Base-by-base conservation (phyloP, 805 yeast genomes). In the Pichia insulana region DNA sequence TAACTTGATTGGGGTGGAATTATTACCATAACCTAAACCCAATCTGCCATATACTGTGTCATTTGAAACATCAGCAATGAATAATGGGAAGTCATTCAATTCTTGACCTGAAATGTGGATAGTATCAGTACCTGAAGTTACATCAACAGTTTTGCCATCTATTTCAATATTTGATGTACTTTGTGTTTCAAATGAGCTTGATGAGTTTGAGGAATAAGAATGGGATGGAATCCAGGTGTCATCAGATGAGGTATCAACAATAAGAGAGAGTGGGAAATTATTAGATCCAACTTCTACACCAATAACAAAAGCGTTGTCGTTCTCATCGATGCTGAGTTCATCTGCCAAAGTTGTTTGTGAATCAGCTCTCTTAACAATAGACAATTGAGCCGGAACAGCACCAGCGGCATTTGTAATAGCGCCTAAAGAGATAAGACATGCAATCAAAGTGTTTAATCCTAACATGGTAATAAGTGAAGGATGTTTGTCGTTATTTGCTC, bases 1-100 rank as follows among this genome's bases (percentile, higher is more conserved):
- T 66, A 85, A 61, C 44, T 71, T 69, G 43, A 66, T 50, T 0
- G 95, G 95, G 45, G 84, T 63, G 57, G 84, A 83, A 39, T 70
- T 66, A 60, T 84, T 84, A n/a, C 61, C 61, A 52, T 69, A 70
- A 13, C 55, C 46, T 7, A 42, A 15, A n/a, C 18, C 12, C 5
- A 18, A 22, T 16, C 32, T 26, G 7, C 4, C 39, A 10, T 39
- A 32, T 10, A 40, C 28, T n/a, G n/a, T n/a, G 13, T 67, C 65
- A 1, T 88, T 80, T 2, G 74, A 64, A 59, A 87, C 95, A 40
- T 83, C 67, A 11, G 76, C 25, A 22, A 22, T 22, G 8, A 5
- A 6, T 8, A 22, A 22, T 22, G 25, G 25, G 25, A 22, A 22
- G 25, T 22, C 8, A 8, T 5, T 22, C 25, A 22, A 22, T 22